These are phyloP conservation scores for Mucor saturninus DNA, from an alignment of 371 early-diverging fungal species.

Conservation along the genomic window DNA sequence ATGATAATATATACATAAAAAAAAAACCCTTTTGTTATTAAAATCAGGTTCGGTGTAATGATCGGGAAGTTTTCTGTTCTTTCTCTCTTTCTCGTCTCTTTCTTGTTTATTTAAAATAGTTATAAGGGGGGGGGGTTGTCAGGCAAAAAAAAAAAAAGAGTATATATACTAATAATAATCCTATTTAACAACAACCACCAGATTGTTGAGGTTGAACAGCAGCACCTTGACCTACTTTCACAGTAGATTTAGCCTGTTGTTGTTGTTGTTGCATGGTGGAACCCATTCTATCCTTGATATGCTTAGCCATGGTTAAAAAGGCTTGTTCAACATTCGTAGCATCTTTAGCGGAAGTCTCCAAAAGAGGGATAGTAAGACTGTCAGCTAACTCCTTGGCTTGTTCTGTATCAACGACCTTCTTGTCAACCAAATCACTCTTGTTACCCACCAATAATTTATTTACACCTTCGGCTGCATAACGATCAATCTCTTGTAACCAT, in stretches of 20 bases:
- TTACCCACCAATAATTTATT: slow-evolving; percentile 99
- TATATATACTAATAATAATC: not conserved
- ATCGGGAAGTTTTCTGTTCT: not conserved
- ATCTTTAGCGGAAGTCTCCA: slow-evolving; percentile 95
- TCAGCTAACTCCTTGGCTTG: slow-evolving; percentile 89
- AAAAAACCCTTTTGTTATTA: too few species aligned
- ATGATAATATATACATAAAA: too few species aligned
- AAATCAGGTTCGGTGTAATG: not conserved
- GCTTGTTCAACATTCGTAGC: slow-evolving; percentile 96
- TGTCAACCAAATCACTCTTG: slow-evolving; percentile 96
- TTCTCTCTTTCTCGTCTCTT: not conserved
- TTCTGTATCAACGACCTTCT: slow-evolving; percentile 81
- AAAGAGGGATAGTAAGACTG: slow-evolving; percentile 82
- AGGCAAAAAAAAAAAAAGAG: not conserved
- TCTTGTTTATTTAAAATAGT: slow-evolving; percentile 2
- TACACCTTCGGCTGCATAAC: slow-evolving; percentile 67
- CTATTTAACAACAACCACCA: slow-evolving; percentile 57
- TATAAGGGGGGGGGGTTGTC: not conserved
- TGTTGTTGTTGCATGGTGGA: slow-evolving; percentile 37
- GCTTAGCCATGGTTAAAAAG: slow-evolving; percentile 94
- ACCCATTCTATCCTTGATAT: slow-evolving; percentile 74
- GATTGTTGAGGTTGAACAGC: slow-evolving; percentile 55
- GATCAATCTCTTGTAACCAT: slow-evolving; percentile 98
- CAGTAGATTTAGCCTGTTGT: slow-evolving; percentile 51
- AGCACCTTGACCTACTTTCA: slow-evolving; percentile 56